Conservation (phyloP, 441 rosid genomes). For the Jatropha multifida region DNA sequence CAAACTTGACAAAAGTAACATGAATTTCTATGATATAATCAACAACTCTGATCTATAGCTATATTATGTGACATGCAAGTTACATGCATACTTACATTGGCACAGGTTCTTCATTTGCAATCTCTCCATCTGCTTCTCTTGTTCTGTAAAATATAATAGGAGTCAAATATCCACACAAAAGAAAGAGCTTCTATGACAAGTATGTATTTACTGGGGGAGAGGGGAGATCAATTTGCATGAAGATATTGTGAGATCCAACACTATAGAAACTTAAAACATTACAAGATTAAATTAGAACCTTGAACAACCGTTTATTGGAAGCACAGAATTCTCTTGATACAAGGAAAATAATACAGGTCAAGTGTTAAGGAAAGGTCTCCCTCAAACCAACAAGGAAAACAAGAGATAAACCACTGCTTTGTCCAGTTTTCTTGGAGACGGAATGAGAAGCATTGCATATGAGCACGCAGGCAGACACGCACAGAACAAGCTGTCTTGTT, state of each 20-base stretch:
- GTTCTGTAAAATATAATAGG: conserved; percentile 30
- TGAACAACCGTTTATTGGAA: not conserved
- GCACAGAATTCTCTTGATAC: not conserved
- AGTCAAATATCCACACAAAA: not conserved
- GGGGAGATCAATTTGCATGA: not conserved
- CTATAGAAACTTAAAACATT: not conserved
- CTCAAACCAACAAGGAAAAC: not conserved
- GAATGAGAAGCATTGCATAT: not conserved
- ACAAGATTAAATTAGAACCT: not conserved
- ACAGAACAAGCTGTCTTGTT: not conserved
- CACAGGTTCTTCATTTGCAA: conserved; percentile 29
- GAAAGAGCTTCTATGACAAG: not conserved
- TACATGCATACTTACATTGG: conserved; percentile 45
- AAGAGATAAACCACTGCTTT: not conserved
- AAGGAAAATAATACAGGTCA: not conserved
- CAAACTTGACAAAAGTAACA: not conserved
- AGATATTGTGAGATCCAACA: not conserved
- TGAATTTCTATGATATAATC: not conserved
- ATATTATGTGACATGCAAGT: not conserved
- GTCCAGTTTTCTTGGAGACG: not conserved
- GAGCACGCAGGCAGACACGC: not conserved
- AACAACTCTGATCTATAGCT: not conserved
- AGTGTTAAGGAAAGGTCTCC: not conserved
- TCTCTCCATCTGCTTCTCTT: conserved; percentile 28
- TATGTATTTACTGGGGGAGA: not conserved